phyloP scores from a whole-genome alignment of 768 basidiomycete species.

The Cystobasidium onofrii region DNA sequence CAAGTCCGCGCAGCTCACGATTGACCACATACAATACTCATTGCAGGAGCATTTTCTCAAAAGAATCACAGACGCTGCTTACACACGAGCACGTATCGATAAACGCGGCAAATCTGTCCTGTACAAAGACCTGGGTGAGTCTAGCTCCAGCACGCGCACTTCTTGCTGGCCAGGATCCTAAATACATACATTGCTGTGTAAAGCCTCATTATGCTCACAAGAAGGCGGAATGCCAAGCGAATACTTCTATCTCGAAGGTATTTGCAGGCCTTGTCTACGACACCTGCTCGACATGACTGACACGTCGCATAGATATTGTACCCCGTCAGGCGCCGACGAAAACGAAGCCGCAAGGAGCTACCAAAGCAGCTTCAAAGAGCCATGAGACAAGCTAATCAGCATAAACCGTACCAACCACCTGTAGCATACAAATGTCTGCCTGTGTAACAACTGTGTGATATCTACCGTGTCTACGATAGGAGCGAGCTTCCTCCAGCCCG shows the following conservation, averaged over 20 bases:
- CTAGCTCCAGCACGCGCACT: neutral
- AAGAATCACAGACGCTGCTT: constrained; percentile 45
- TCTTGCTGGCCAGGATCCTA: neutral
- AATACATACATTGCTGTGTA: neutral
- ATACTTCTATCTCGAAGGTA: constrained; percentile 30
- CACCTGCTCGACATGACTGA: neutral
- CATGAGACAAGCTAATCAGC: no score
- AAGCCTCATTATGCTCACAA: constrained; percentile 11
- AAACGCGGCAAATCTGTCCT: constrained; percentile 45
- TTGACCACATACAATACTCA: no score
- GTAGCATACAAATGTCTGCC: no score
- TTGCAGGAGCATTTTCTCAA: constrained; percentile 47
- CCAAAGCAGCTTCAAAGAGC: neutral
- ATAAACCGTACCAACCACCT: no score
- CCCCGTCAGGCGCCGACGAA: neutral
- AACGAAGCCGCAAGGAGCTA: neutral
- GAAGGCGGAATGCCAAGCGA: constrained; percentile 15
- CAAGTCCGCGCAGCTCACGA: neutral
- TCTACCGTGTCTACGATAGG: no score
- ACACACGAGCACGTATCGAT: constrained; percentile 45
- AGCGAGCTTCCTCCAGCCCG: no score
- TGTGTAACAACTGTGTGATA: no score
- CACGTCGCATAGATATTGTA: neutral
- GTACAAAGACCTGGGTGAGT: constrained; percentile 45
- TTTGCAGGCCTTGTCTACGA: neutral